Conservation (phyloP, 73 alveolate species). For the Paramecium biaurelia region DNA sequence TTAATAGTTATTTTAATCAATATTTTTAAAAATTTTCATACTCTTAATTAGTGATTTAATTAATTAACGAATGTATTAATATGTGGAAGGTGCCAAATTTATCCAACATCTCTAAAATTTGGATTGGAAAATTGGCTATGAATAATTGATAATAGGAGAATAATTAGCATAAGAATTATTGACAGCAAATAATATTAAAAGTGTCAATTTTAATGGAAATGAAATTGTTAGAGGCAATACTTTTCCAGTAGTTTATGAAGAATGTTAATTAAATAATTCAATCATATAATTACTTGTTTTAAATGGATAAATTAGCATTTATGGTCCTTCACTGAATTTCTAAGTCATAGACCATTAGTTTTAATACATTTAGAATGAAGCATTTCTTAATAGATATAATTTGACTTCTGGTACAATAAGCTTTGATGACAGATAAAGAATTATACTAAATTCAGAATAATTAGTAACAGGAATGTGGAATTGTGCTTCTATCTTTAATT, state of each 20-base stretch:
- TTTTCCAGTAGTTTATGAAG: background rate
- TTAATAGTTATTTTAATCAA: background rate
- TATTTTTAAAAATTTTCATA: background rate
- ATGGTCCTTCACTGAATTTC: background rate
- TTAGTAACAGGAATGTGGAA: background rate
- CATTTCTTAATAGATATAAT: background rate
- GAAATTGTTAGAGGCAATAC: background rate
- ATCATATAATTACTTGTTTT: background rate
- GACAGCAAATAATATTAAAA: background rate
- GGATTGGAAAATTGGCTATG: background rate
- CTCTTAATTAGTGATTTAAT: background rate
- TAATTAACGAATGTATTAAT: constrained; percentile 12
- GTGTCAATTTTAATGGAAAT: background rate
- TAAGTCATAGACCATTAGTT: background rate
- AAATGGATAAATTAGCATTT: background rate
- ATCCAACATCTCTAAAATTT: background rate
- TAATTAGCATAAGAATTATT: background rate
- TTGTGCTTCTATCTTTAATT: background rate
- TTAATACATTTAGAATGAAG: background rate
- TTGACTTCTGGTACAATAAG: background rate
- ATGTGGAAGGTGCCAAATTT: constrained; percentile 6
- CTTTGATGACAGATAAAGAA: constrained; percentile 33
- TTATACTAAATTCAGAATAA: background rate
- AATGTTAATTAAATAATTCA: background rate
- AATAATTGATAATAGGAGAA: background rate